Evolutionary conservation across 1,139 yeast species (phyloP), one percentile per base, ranked within the genome.

Genomic region (Nakaseomyces uthaithaninus): DNA sequence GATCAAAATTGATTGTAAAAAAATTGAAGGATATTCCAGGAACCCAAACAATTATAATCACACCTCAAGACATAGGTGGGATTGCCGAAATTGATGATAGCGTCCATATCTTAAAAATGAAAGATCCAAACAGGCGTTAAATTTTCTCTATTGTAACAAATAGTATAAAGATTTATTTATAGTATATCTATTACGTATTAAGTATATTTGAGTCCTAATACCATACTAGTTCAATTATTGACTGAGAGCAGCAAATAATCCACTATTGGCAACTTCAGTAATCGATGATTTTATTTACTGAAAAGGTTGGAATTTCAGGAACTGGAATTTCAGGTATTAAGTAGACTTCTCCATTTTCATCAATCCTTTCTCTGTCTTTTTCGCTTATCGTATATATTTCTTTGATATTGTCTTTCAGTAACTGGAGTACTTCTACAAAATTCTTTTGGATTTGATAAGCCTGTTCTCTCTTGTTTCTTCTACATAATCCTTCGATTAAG

Each of bases 41-140:
- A 46, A 77, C 89, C 1, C 98, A 91, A 62, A 82, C 94, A 3
- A 82, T 91, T 12, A 85, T 93, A 51, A 89, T 91, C 36, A 91
- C 98, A 0, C 99, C 98, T 0, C 94, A 87, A 54, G 94, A 86
- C 60, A 83, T 91, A 51, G 85, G 89, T 0, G 77, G 75, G 33
- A 75, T 86, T 38, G 80, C 82, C 2, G 83, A 80, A 41, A 64
- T 83, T 43, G 77, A 76, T 37, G 69, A 71, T 23, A 77, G 78
- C 48, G 86, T 87, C 7, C 71, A 67, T 48, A 83, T 89, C 28
- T 91, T 82, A 50, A 75, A 75, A 52, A 80, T 87, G 70, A 41
- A 53, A 42, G 69, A 66, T 43, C 69, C 69, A 9, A 45, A 59
- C 42, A 50, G 65, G 42, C 58, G 51, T 12, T 54, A 52, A 38